Base-by-base conservation (phyloP, 495 filamentous ascomycete genomes). In the Penicillium nucicola region DNA sequence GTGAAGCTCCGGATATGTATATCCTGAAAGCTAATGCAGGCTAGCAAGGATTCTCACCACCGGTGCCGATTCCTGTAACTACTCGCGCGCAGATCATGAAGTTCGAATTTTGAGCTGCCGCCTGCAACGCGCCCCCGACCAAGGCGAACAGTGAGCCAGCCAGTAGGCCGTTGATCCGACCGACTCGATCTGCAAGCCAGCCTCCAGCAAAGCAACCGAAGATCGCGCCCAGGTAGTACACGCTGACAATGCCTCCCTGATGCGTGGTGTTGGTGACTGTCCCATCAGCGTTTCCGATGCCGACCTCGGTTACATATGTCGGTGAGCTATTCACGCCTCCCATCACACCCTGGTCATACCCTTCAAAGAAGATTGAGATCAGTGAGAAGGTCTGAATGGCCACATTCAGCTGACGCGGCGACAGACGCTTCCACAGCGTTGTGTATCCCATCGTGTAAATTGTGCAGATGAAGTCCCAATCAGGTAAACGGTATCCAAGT, bases 51-150 rank as follows among this genome's bases (percentile, higher is more conserved):
- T 28, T 25, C 64, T 50, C 31, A 69, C 67, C 67, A 30, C 69
- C 81, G 17, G 78, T 81, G 30, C 81, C 81, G 48, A 83, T 64
- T 2, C 81, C 81, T 13, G 79, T 79, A 33, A 83, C 60, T 34
- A 81, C 74, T 31, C 81, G 67, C 12, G 78, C 80, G 45, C 74
- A 71, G 44, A 82, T 67, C 63, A 83, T 79, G 58, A 78, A 80
- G 50, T 76, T 61, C 37, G 77, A 77, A 40, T 66, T 76, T 33
- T 75, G 70, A 20, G 73, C 67, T 4, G 74, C 74, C 13, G 77
- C 65, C 57, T 81, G 80, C 25, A 83, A 61, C 5, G 75, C 74
- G 15, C 76, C 79, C 13, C 78, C 79, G 23, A 81, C 61, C 39
- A 83, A 58, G 11, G 79, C 78, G 60, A 80, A 81, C 48, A 77